Percentiles rank a stretch among this genome's conserved stretches.
phyloP scores from a whole-genome alignment of 2,329 filamentous ascomycete species.

The Tolypocladium tropicale region DNA sequence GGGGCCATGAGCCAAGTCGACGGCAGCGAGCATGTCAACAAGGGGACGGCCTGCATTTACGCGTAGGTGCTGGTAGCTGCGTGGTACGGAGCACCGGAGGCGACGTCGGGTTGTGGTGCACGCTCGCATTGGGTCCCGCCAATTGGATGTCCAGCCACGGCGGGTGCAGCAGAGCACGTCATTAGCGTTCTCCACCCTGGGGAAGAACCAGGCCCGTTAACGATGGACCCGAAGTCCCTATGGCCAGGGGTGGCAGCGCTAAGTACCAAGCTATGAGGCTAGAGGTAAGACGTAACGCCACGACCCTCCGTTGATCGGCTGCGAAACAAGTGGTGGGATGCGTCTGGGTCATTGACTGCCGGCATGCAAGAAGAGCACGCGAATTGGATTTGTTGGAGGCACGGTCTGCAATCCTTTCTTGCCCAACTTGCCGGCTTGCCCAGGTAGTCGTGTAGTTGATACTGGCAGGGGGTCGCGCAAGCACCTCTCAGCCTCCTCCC shows the following conservation, averaged over 20 bases:
- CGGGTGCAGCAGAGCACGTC: neutral
- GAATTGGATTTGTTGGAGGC: neutral
- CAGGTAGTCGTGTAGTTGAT: too few relatives aligned
- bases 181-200: neutral
- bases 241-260: neutral
- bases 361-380: too few relatives aligned
- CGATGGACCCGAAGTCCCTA: neutral
- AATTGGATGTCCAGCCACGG: neutral
- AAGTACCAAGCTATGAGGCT: neutral
- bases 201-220: neutral
- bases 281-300: neutral
- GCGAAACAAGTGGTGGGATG: neutral
- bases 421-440: too few relatives aligned
- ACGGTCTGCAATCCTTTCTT: neutral
- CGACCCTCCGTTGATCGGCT: neutral
- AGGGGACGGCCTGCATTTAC: too few relatives aligned
- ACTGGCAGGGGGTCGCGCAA: too few relatives aligned
- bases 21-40: too few relatives aligned
- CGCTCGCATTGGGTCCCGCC: neutral
- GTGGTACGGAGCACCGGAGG: too few relatives aligned
- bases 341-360: neutral
- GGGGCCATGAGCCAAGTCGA: too few relatives aligned
- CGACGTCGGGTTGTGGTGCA: too few relatives aligned
- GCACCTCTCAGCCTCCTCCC: too few relatives aligned
- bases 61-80: too few relatives aligned